A percentile compares a stretch with the other conserved stretches of the same genome.
Evolutionary conservation across 164 flowering plant genomes (phyloP).

Genomic region (Piper longum): DNA sequence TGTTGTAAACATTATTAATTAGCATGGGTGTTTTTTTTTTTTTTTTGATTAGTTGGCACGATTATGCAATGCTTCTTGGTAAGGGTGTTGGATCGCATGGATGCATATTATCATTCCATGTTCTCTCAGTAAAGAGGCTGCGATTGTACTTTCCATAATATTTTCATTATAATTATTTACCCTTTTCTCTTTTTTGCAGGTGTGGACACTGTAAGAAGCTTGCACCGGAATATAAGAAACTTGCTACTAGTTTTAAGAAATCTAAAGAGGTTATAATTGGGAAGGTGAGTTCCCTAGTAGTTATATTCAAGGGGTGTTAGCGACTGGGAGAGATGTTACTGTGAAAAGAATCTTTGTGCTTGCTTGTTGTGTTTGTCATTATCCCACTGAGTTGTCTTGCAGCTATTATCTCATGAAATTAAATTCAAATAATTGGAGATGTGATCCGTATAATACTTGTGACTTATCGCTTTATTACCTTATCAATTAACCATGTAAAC

Average conservation of each 20-base stretch:
- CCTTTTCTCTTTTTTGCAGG: constrained; percentile 26
- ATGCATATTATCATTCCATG: too few relatives aligned
- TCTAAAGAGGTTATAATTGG: constrained; percentile 84
- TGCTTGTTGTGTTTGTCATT: not conserved
- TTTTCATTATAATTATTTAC: not conserved
- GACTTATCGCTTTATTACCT: not conserved
- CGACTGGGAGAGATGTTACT: not conserved
- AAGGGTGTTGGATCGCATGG: too few relatives aligned
- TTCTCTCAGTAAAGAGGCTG: too few relatives aligned
- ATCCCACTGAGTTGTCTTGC: not conserved
- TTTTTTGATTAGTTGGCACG: too few relatives aligned
- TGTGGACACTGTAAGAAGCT: constrained; percentile 99
- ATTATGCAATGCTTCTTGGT: too few relatives aligned
- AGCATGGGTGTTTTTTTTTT: too few relatives aligned
- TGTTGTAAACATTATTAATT: too few relatives aligned
- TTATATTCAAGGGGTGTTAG: not conserved
- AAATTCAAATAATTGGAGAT: not conserved
- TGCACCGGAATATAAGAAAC: constrained; percentile 94
- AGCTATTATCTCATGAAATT: not conserved
- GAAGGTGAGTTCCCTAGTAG: constrained; percentile 36
- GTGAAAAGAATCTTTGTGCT: too few relatives aligned
- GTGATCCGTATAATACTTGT: not conserved
- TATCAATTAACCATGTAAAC: not conserved
- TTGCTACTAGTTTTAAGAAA: constrained; percentile 81
- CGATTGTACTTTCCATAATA: not conserved